A percentile compares a stretch with the other conserved stretches of the same genome.
phyloP scores from a whole-genome alignment of 495 filamentous ascomycete genomes.

The Hypoxylon perforatum region DNA sequence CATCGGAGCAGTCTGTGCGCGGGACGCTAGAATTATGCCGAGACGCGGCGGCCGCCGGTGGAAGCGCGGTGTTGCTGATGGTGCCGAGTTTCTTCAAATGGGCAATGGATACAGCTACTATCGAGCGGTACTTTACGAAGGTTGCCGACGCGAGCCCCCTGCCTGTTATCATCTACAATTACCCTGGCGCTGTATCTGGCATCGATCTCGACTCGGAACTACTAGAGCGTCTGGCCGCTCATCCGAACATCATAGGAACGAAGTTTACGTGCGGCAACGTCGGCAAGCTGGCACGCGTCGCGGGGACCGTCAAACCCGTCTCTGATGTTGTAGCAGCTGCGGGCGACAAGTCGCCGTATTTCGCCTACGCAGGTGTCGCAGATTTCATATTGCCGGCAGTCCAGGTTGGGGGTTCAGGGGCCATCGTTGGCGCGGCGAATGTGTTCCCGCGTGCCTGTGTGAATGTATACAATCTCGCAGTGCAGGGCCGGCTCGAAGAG shows the following conservation, averaged over 20 bases:
- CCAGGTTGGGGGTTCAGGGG: background rate
- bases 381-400: background rate
- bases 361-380: background rate
- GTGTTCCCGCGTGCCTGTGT: background rate
- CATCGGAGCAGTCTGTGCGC: background rate
- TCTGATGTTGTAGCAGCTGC: background rate
- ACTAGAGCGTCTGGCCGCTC: constrained; percentile 36
- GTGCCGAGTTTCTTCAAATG: background rate
- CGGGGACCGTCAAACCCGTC: background rate
- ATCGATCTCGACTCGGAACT: constrained; percentile 50
- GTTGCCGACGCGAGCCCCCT: constrained; percentile 43
- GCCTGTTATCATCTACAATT: constrained; percentile 50
- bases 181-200: constrained; percentile 41
- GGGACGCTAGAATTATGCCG: background rate
- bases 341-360: background rate
- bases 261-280: constrained; percentile 49
- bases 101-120: background rate
- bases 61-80: background rate
- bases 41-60: background rate
- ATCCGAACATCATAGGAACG: constrained; percentile 50
- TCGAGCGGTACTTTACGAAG: background rate
- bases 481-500: background rate
- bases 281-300: background rate
- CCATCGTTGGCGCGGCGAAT: background rate
- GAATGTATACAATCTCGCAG: background rate